Evolutionary conservation across 2,329 filamentous ascomycete species (phyloP).

Genomic region (Alternaria conjuncta): DNA sequence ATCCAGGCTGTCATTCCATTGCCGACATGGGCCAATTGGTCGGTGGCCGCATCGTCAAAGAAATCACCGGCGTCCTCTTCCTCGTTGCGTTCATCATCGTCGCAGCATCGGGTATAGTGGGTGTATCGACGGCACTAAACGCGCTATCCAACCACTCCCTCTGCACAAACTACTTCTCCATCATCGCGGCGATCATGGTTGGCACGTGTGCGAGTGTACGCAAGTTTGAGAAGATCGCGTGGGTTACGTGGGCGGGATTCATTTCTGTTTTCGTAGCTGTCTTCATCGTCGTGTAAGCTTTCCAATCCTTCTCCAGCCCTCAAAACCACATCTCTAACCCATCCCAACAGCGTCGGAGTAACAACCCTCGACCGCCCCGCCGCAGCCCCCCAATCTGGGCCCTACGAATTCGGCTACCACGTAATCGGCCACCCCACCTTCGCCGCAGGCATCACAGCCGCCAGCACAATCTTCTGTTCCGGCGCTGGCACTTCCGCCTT

Average conservation of each 20-base stretch:
- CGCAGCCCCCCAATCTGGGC: constrained; percentile 64
- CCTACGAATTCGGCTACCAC: constrained; percentile 66
- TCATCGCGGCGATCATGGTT: constrained; percentile 62
- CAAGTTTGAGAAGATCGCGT: constrained; percentile 67
- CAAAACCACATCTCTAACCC: not conserved
- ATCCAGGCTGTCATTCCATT: constrained; percentile 60
- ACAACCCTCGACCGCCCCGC: constrained; percentile 65
- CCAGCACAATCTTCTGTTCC: constrained; percentile 65
- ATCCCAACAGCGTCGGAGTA: constrained; percentile 55
- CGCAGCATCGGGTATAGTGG: constrained; percentile 64
- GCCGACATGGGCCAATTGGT: constrained; percentile 66
- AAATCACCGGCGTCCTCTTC: constrained; percentile 62
- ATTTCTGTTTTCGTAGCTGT: constrained; percentile 64
- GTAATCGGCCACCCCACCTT: constrained; percentile 65
- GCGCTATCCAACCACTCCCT: constrained; percentile 64
- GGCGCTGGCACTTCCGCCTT: constrained; percentile 67
- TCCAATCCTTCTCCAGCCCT: not conserved
- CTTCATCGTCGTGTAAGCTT: constrained; percentile 58
- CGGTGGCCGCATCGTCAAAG: constrained; percentile 59
- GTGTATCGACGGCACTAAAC: constrained; percentile 66
- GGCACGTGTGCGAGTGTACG: constrained; percentile 60
- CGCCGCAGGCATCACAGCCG: constrained; percentile 63
- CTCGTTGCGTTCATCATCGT: constrained; percentile 65
- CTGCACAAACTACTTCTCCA: constrained; percentile 66
- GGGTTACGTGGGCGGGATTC: constrained; percentile 68